phyloP scores from a whole-genome alignment of 2,329 filamentous ascomycete species.

The Tolypocladium guangdongense region DNA sequence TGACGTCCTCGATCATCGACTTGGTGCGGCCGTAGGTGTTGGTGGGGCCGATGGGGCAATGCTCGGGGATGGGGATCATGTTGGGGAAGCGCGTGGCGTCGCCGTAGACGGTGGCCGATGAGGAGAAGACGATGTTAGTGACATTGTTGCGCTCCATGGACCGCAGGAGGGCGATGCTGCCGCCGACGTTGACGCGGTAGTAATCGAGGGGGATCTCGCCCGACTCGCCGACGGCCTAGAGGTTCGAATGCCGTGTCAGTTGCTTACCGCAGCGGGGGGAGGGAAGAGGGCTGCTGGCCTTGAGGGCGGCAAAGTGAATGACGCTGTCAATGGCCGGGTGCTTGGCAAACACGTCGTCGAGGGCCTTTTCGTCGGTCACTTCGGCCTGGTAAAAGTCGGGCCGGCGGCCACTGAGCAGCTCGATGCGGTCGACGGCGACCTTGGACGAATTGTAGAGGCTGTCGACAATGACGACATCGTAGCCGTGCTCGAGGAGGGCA shows the following conservation, averaged over 20 bases:
- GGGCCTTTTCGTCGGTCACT: slow-evolving; percentile 71
- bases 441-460: slow-evolving; percentile 94
- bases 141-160: slow-evolving; percentile 87
- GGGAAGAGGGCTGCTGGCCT: slow-evolving; percentile 37
- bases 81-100: slow-evolving; percentile 91
- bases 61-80: slow-evolving; percentile 98
- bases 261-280: neutral
- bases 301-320: slow-evolving; percentile 96
- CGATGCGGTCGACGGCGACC: slow-evolving; percentile 87
- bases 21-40: slow-evolving; percentile 98
- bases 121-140: slow-evolving; percentile 96
- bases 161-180: slow-evolving; percentile 75
- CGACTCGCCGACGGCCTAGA: slow-evolving; percentile 87
- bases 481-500: slow-evolving; percentile 83
- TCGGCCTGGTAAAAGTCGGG: slow-evolving; percentile 79
- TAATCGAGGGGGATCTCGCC: slow-evolving; percentile 91
- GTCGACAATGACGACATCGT: slow-evolving; percentile 94
- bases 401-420: slow-evolving; percentile 82
- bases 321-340: slow-evolving; percentile 95
- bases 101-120: slow-evolving; percentile 94
- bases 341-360: slow-evolving; percentile 79
- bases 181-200: slow-evolving; percentile 93
- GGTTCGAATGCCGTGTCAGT: slow-evolving; percentile 6
- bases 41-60: slow-evolving; percentile 90
- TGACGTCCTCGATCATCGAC: slow-evolving; percentile 80